Evolutionary conservation across 768 basidiomycete species (phyloP), one percentile per base, ranked within the genome.

Genomic region (Tylopilus balloui): DNA sequence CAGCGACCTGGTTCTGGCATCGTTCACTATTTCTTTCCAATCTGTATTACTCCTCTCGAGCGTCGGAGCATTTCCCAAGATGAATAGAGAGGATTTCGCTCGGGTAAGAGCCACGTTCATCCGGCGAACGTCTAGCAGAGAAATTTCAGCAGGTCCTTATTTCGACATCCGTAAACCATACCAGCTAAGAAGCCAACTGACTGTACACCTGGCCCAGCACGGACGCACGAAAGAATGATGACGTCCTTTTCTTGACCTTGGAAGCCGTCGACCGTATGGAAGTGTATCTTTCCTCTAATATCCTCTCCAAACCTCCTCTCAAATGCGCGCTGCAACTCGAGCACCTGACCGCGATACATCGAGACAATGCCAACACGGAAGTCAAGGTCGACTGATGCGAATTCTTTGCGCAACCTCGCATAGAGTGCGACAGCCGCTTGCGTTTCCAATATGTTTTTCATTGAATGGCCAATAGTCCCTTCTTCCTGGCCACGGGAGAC

Each of bases 41-140:
- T 74, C 81, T 15, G 74, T 70, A 57, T 94, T 84, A 55, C 92
- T 91, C 46, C 93, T 75, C 65, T 93, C 88, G 6, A 99, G 76
- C 1, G 94, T 98, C 7, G 90, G 73, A 12, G 84, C 86, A 66
- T 98, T 84, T 7, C 96, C 96, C 25, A 99, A 76, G 47, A 99
- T 84, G 67, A 93, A 99, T 3, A 99, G 71, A 10, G 95, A 96
- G 7, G 92, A 92, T 60, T 87, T 89, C 3, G 95, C 92, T 58
- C 96, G 84, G n/a, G 95, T 99, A 21, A 99, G 71, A 24, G 94
- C 94, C n/a, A 99, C 95, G 67, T 99, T 98, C 89, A 98, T 95
- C 37, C 95, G 85, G 37, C 94, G 84, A 19, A 76, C 66, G 66
- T 95, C 88, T 82, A 50, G 29, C 13, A 39, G 24, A 29, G 14